Evolutionary conservation across 306 rosid species (phyloP).

Genomic region (Vachellia pachyceras): DNA sequence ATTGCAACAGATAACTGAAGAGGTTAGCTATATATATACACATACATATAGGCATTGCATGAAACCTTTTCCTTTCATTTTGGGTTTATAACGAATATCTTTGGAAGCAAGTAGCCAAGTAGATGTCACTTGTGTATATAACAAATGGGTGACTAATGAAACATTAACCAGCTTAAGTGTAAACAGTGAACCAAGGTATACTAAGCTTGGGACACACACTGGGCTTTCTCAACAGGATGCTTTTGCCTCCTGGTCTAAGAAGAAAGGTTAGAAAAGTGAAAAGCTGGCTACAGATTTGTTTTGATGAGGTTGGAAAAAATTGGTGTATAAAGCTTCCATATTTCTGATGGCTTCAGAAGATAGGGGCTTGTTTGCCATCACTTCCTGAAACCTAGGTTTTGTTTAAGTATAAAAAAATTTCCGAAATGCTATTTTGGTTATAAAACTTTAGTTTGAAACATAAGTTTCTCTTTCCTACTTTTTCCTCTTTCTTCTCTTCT

Average conservation of each 20-base stretch:
- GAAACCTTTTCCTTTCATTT: conserved; percentile 21
- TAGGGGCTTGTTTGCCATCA: too few species aligned
- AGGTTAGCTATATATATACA: conserved; percentile 36
- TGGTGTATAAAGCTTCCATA: conserved; percentile 50
- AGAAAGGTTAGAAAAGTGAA: conserved; percentile 46
- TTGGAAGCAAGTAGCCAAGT: conserved; percentile 50
- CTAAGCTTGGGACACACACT: conserved; percentile 43
- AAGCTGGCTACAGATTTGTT: conserved; percentile 29
- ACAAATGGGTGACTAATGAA: not conserved
- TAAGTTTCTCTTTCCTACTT: too few species aligned
- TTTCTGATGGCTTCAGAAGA: conserved; percentile 31
- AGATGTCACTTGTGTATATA: not conserved
- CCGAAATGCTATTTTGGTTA: too few species aligned
- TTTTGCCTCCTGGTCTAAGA: conserved; percentile 32
- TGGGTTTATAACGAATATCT: conserved; percentile 65
- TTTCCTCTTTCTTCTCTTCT: too few species aligned
- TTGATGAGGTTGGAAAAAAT: conserved; percentile 50
- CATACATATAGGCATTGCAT: conserved; percentile 47
- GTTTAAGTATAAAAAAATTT: too few species aligned
- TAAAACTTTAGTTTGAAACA: too few species aligned
- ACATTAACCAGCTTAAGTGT: conserved; percentile 5
- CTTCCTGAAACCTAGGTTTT: too few species aligned
- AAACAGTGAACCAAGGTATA: not conserved
- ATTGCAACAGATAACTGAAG: conserved; percentile 6
- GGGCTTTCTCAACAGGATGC: conserved; percentile 38